These are phyloP conservation scores for Blastobotrys muscicola DNA, from an alignment of 805 yeast species.

Conservation along the genomic window DNA sequence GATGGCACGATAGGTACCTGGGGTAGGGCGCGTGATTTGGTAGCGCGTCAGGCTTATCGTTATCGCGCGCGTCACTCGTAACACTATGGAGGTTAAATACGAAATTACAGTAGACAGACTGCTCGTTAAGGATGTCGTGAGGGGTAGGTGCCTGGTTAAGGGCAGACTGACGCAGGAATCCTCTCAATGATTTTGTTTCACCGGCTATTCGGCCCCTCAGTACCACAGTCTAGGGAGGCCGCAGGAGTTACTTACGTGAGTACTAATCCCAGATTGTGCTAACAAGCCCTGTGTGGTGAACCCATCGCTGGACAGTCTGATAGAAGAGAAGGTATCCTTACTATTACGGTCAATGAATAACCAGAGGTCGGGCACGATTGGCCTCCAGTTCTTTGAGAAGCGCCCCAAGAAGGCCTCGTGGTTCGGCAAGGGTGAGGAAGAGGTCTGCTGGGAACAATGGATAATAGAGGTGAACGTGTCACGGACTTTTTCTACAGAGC, in stretches of 20 bases:
- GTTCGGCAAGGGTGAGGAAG: conserved; percentile 42
- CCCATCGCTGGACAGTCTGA: conserved; percentile 39
- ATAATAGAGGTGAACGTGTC: conserved; percentile 40
- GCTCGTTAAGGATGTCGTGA: conserved; percentile 44
- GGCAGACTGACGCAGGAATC: conserved; percentile 34
- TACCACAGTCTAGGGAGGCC: conserved; percentile 47
- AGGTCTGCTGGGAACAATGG: conserved; percentile 67
- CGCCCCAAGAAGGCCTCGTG: conserved; percentile 40
- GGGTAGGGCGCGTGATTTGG: no score
- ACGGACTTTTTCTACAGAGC: conserved; percentile 15
- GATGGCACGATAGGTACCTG: no score
- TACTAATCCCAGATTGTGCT: neutral
- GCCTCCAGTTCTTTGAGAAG: conserved; percentile 24
- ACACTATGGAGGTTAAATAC: conserved; percentile 14
- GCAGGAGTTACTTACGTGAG: conserved; percentile 44
- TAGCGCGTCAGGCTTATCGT: no score
- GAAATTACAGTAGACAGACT: conserved; percentile 35
- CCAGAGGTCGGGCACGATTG: conserved; percentile 13
- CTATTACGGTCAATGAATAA: conserved; percentile 21
- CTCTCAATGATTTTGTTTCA: conserved; percentile 61
- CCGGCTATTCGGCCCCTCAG: conserved; percentile 55
- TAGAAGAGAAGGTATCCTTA: conserved; percentile 29
- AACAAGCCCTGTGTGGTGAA: conserved; percentile 34
- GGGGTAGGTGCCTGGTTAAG: conserved; percentile 32
- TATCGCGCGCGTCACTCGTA: neutral